These are phyloP conservation scores for Quercus wislizeni DNA, from an alignment of 306 rosid genomes.

Conservation along the genomic window DNA sequence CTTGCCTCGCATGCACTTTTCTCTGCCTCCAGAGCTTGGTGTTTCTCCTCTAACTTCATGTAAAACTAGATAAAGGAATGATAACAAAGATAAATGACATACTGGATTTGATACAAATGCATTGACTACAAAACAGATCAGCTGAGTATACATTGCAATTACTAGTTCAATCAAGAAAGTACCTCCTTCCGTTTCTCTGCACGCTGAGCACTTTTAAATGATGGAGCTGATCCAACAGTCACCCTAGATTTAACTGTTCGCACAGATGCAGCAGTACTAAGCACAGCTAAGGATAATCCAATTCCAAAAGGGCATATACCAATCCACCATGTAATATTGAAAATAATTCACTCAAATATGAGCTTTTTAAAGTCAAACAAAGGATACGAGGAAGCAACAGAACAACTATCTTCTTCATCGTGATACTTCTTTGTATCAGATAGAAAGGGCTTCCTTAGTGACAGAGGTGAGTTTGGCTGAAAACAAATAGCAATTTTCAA, in stretches of 20 bases:
- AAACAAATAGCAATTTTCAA: constrained; percentile 9
- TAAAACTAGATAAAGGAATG: constrained; percentile 58
- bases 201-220: constrained; percentile 54
- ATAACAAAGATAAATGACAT: constrained; percentile 14
- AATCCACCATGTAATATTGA: neutral
- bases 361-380: constrained; percentile 17
- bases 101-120: constrained; percentile 17
- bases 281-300: constrained; percentile 51
- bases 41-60: constrained; percentile 83
- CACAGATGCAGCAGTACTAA: constrained; percentile 59
- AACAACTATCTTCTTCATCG: constrained; percentile 85
- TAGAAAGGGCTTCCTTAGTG: constrained; percentile 47
- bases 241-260: constrained; percentile 69
- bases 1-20: constrained; percentile 70
- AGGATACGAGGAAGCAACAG: constrained; percentile 94
- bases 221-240: constrained; percentile 86
- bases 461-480: constrained; percentile 72
- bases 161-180: constrained; percentile 21
- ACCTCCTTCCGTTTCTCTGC: constrained; percentile 97
- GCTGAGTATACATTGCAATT: constrained; percentile 12
- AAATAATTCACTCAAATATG: constrained; percentile 10
- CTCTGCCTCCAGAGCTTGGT: constrained; percentile 90
- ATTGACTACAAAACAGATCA: constrained; percentile 4
- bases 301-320: constrained; percentile 2
- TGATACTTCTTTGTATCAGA: constrained; percentile 59